phyloP scores from a whole-genome alignment of 2,329 filamentous ascomycete species.

The Clarireedia monteithiana region DNA sequence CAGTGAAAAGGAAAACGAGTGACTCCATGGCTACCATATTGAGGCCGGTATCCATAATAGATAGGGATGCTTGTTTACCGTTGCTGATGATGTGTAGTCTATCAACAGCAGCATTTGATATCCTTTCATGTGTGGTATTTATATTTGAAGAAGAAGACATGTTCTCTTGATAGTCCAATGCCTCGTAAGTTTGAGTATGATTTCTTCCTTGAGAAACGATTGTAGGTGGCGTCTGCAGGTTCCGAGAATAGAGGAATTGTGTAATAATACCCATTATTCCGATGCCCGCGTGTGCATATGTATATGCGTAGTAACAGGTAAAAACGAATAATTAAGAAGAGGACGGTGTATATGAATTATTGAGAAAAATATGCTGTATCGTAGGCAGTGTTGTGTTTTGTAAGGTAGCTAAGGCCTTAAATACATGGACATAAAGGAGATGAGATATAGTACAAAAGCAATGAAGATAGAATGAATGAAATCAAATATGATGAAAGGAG shows the following conservation, averaged over 20 bases:
- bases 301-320: not conserved
- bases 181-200: not conserved
- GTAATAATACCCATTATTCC: not conserved
- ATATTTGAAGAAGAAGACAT: not conserved
- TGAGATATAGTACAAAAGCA: no score
- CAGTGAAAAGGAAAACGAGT: not conserved
- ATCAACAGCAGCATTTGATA: not conserved
- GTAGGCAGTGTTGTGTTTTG: not conserved
- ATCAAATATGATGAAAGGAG: no score
- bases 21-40: constrained; percentile 4
- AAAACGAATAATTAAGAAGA: not conserved
- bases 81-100: no score
- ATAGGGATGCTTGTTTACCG: no score
- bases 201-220: not conserved
- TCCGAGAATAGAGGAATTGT: not conserved
- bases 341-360: not conserved
- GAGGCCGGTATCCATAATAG: not conserved
- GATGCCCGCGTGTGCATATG: not conserved
- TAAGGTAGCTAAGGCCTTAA: no score
- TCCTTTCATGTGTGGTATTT: not conserved
- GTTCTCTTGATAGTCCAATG: not conserved
- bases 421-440: no score
- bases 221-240: not conserved
- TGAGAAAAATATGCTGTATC: not conserved
- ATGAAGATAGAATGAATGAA: no score